Evolutionary conservation across 768 basidiomycete genomes (phyloP).

Genomic region (Crepidotus variabilis): DNA sequence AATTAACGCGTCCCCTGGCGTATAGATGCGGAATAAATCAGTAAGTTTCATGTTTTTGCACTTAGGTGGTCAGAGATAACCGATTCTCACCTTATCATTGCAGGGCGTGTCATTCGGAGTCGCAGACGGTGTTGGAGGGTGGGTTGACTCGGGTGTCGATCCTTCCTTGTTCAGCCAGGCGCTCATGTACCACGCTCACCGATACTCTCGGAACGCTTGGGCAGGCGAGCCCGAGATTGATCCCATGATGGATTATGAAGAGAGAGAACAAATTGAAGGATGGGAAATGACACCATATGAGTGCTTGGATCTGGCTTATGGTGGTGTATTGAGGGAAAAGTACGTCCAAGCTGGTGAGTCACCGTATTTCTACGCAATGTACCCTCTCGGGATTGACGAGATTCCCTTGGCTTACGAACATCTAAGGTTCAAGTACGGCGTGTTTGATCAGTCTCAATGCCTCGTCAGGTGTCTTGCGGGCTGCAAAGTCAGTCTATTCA

Average conservation of each 20-base stretch:
- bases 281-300: conserved; percentile 72
- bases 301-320: conserved; percentile 70
- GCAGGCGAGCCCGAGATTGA: conserved; percentile 82
- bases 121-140: conserved; percentile 93
- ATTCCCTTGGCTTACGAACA: not conserved
- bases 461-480: conserved; percentile 67
- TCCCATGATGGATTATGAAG: conserved; percentile 70
- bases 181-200: conserved; percentile 82
- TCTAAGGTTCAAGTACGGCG: conserved; percentile 78
- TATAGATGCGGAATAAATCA: conserved; percentile 74
- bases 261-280: conserved; percentile 63
- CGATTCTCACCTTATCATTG: conserved; percentile 22
- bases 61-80: conserved; percentile 6
- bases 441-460: conserved; percentile 74
- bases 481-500: conserved; percentile 61
- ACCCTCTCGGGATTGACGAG: not conserved
- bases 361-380: not conserved
- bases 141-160: conserved; percentile 81
- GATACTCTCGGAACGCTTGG: conserved; percentile 71
- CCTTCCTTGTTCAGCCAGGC: conserved; percentile 89
- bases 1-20: not conserved
- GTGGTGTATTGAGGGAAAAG: conserved; percentile 65
- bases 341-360: conserved; percentile 61
- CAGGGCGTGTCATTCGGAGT: conserved; percentile 80
- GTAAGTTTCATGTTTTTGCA: conserved; percentile 44